phyloP scores from a whole-genome alignment of 2,329 filamentous ascomycete species.

The Purpureocillium takamizusanense region DNA sequence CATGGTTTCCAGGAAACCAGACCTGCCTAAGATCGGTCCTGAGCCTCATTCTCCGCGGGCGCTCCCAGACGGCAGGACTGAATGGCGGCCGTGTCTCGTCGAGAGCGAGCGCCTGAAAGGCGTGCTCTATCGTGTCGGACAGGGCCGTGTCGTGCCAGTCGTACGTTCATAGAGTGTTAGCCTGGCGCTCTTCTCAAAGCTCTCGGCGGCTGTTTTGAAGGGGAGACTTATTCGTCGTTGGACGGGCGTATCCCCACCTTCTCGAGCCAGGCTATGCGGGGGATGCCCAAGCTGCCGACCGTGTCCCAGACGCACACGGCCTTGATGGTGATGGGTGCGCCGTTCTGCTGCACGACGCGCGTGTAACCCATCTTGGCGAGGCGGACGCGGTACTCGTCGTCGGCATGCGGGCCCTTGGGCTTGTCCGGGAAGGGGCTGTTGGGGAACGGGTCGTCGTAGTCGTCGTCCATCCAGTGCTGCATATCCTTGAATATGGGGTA shows the following conservation, averaged over 20 bases:
- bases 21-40: constrained; percentile 39
- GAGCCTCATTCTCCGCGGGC: constrained; percentile 24
- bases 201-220: no score
- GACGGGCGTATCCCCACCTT: constrained; percentile 35
- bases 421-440: constrained; percentile 37
- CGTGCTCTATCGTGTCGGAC: constrained; percentile 43
- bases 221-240: constrained; percentile 36
- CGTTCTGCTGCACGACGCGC: constrained; percentile 29
- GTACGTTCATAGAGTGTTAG: constrained; percentile 29
- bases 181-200: no score
- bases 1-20: constrained; percentile 66
- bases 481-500: constrained; percentile 48
- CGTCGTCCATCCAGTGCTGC: constrained; percentile 39
- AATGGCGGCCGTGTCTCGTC: constrained; percentile 48
- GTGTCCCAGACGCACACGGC: constrained; percentile 39
- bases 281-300: constrained; percentile 34
- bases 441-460: constrained; percentile 39
- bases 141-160: constrained; percentile 46
- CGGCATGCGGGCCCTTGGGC: constrained; percentile 33
- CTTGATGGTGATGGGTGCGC: constrained; percentile 33
- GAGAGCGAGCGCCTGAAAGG: constrained; percentile 50
- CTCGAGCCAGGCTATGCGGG: constrained; percentile 33
- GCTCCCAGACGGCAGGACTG: constrained; percentile 46
- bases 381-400: constrained; percentile 30
- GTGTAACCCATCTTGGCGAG: constrained; percentile 35